Percentiles rank a stretch among this genome's conserved stretches.
Evolutionary conservation across 1,139 yeast genomes (phyloP).

Genomic region (Hyphopichia pseudoburtonii): DNA sequence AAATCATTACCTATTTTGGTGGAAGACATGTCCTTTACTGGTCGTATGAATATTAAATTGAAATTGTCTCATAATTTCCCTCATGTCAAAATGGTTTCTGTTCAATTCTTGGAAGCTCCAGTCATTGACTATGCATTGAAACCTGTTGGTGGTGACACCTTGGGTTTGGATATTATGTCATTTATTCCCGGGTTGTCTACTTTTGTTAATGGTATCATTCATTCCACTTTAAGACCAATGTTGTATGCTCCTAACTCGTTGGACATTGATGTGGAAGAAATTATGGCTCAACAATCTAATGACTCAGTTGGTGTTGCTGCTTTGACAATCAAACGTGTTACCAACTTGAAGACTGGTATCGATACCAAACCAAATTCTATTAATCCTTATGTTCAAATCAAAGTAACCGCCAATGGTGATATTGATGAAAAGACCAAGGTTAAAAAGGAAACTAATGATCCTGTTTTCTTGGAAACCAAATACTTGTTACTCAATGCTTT

Average conservation of each 20-base stretch:
- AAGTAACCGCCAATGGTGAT: conserved; percentile 44
- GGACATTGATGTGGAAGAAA: conserved; percentile 71
- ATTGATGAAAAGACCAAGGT: conserved; percentile 53
- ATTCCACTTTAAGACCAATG: conserved; percentile 71
- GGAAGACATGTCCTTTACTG: conserved; percentile 75
- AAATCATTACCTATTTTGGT: conserved; percentile 74
- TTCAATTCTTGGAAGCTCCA: conserved; percentile 76
- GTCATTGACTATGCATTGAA: conserved; percentile 73
- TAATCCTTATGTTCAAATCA: conserved; percentile 60
- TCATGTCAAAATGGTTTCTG: conserved; percentile 67
- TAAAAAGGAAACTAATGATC: conserved; percentile 54
- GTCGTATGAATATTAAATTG: conserved; percentile 66
- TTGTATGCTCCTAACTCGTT: conserved; percentile 80
- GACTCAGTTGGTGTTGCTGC: conserved; percentile 71
- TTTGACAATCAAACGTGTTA: conserved; percentile 57
- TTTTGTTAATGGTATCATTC: conserved; percentile 70
- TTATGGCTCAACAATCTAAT: conserved; percentile 59
- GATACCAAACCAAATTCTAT: conserved; percentile 45
- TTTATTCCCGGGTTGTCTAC: conserved; percentile 75
- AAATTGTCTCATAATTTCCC: conserved; percentile 67
- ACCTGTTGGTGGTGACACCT: conserved; percentile 86
- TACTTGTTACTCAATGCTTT: conserved; percentile 58
- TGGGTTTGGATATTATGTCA: conserved; percentile 82
- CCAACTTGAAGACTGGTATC: conserved; percentile 42
- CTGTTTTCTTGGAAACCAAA: conserved; percentile 66